phyloP scores from a whole-genome alignment of 2,329 filamentous ascomycete genomes.

The Ceratocystis diversiconidia region DNA sequence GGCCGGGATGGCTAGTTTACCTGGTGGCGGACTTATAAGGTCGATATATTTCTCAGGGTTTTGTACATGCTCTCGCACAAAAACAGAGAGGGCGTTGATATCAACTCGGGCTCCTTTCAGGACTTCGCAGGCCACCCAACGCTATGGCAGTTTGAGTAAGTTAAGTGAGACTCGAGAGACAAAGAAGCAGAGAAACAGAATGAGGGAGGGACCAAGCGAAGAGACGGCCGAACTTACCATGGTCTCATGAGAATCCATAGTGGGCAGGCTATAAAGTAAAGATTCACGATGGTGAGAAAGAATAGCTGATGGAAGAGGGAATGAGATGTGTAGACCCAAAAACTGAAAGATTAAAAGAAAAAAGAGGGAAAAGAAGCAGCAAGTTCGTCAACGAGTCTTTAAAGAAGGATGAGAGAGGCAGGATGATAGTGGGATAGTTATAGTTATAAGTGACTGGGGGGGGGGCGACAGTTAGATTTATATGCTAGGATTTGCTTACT shows the following conservation, averaged over 20 bases:
- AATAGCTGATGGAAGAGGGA: neutral
- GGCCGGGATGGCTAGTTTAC: neutral
- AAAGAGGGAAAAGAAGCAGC: neutral
- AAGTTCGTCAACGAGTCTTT: neutral
- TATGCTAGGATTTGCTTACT: neutral
- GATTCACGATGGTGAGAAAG: neutral
- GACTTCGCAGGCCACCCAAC: constrained; percentile 2
- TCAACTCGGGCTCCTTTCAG: constrained; percentile 5
- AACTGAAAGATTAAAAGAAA: no score
- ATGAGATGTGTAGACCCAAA: neutral
- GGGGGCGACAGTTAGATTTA: neutral
- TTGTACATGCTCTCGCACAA: constrained; percentile 4
- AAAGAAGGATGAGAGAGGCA: neutral
- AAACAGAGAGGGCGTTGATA: constrained; percentile 4
- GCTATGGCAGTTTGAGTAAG: neutral
- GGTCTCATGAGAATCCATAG: neutral
- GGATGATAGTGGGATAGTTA: neutral
- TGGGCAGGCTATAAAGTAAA: neutral
- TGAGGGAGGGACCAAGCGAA: neutral
- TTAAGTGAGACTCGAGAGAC: neutral
- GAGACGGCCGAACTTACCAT: neutral
- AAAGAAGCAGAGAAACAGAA: neutral
- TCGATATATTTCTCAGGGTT: neutral
- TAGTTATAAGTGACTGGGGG: constrained; percentile 2
- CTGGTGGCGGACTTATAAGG: neutral